A percentile compares a stretch with the other conserved stretches of the same genome.
Conservation (phyloP, 2,329 filamentous ascomycete species). For the Pseudocercospora fijiensis region DNA sequence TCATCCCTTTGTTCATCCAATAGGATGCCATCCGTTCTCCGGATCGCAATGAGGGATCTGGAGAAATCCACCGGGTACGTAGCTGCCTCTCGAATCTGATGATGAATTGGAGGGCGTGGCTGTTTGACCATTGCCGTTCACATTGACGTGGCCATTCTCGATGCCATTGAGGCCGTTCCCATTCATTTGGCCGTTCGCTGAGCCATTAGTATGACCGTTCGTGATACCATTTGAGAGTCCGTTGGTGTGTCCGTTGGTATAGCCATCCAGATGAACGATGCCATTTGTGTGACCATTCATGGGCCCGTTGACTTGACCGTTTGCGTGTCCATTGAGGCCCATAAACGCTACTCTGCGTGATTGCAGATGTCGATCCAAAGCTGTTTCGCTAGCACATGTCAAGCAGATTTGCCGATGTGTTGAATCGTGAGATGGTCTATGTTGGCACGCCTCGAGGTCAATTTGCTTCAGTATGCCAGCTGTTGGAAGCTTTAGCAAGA, state of each 20-base stretch:
- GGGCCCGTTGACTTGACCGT: background rate
- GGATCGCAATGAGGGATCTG: constrained; percentile 5
- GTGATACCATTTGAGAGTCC: background rate
- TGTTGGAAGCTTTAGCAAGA: background rate
- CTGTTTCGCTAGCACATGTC: constrained; percentile 4
- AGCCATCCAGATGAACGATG: background rate
- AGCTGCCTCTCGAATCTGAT: constrained; percentile 1
- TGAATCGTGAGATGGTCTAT: constrained; percentile 1
- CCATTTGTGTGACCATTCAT: background rate
- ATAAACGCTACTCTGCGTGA: background rate
- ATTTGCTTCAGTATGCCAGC: background rate
- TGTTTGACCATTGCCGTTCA: background rate
- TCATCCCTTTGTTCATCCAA: background rate
- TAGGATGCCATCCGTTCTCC: constrained; percentile 4
- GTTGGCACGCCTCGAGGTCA: constrained; percentile 5
- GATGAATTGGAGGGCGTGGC: background rate
- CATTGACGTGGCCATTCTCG: background rate
- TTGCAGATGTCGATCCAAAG: constrained; percentile 3
- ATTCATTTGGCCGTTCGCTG: background rate
- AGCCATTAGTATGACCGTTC: background rate
- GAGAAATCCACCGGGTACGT: background rate
- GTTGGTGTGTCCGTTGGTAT: background rate
- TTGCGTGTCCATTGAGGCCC: background rate
- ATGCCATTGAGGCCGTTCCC: background rate
- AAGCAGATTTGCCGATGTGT: constrained; percentile 7